Base-by-base conservation (phyloP, 2,329 filamentous ascomycete species). In the Aspergillus versicolor region DNA sequence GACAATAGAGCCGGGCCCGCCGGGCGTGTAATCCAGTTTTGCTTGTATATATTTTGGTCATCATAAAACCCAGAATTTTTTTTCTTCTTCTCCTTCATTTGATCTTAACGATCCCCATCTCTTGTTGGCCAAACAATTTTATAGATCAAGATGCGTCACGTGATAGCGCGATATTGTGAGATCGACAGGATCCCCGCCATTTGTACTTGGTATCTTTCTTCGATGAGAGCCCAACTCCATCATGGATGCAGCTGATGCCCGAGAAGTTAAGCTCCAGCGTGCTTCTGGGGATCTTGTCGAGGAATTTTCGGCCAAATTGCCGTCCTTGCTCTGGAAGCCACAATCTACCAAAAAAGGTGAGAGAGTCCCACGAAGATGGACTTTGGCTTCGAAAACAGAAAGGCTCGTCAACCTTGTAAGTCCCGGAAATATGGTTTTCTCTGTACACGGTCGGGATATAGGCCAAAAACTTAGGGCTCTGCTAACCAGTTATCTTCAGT, bases 181-280 rank as follows among this genome's bases (percentile, higher is more conserved):
- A 42, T 56, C 27, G 56, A 54, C 38, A 21, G 27, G 38, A 44
- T 53, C 54, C 55, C 68, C 67, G 59, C 67, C 53, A 52, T 62
- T 50, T 56, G 45, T 44, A 49, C 27, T 38, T 44, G 17, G 38
- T 40, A 19, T 15, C 40, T n/a, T 43, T 43, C 37, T 37, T 37
- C 54, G 17, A 37, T 17, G 38, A 4, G 21, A 21, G 15, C 11
- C 41, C 38, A 34, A 44, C 37, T 32, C 19, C 54, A 59, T 63
- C 52, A 80, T 80, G 78, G 77, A 80, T 63, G 76, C 75, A 24
- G 63, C 71, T 4, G 74, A 77, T 30, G 76, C 77, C 58, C 70
- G 70, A 57, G 78, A 80, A 52, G 65, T 78, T 30, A 79, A 79
- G 56, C 71, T 80, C 6, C 78, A 80, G 63, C 73, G 77, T 22